Conservation (phyloP, 83 land plant genomes). For the Isoetes engelmannii region DNA sequence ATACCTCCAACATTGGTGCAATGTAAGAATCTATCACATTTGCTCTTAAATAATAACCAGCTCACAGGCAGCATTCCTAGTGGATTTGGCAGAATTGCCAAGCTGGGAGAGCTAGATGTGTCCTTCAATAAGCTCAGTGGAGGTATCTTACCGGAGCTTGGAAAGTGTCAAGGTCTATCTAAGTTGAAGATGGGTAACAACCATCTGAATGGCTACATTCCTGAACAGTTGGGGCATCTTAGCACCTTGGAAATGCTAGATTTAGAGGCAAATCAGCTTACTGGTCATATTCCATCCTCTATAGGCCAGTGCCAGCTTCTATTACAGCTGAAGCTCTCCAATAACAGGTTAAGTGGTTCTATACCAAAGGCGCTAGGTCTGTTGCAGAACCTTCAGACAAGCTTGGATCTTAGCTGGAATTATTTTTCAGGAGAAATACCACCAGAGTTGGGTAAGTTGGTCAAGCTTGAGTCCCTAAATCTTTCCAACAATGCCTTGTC, state of each 20-base stretch:
- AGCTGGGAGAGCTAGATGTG: conserved; percentile 49
- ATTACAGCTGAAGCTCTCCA: neutral
- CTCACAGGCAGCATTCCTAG: conserved; percentile 47
- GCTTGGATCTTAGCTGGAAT: conserved; percentile 5
- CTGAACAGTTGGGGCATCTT: conserved; percentile 39
- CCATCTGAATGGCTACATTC: conserved; percentile 40
- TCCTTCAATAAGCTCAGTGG: conserved; percentile 54
- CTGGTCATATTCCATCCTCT: conserved; percentile 46
- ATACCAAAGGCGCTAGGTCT: neutral
- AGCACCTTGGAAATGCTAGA: conserved; percentile 35
- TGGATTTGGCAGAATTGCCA: conserved; percentile 30
- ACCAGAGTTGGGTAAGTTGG: conserved; percentile 3
- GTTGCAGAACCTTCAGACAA: conserved; percentile 4
- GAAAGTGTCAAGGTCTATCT: conserved; percentile 34
- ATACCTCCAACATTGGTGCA: conserved; percentile 43
- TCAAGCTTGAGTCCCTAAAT: conserved; percentile 8
- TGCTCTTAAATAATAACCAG: conserved; percentile 48
- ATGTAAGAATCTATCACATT: conserved; percentile 34
- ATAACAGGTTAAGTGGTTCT: neutral
- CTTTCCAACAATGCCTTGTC: conserved; percentile 6
- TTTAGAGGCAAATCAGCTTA: conserved; percentile 42
- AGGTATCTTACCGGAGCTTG: conserved; percentile 39
- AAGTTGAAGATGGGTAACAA: conserved; percentile 47
- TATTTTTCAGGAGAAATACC: conserved; percentile 1
- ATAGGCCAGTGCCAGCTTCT: conserved; percentile 18